Evolutionary conservation across 495 filamentous ascomycete species (phyloP), one percentile per base, ranked within the genome.

Genomic region (Durotheca rogersii): DNA sequence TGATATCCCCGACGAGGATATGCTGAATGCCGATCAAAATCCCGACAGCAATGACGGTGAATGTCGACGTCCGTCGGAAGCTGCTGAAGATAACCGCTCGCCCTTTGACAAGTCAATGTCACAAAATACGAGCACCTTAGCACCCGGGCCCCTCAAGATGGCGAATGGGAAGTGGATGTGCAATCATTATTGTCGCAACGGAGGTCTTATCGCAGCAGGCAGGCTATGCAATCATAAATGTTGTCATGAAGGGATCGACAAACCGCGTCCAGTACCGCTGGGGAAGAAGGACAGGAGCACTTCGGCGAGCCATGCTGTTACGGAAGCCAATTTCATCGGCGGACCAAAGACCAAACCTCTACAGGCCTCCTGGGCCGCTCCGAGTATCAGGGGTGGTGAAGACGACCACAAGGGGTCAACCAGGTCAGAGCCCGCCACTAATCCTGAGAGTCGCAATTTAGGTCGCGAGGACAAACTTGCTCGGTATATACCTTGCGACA

Each of bases 91-190:
- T 35, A 53, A 49, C 14, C 50, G 58, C 38, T 45, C 61, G 41
- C 43, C 51, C 0, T 35, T 44, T 9, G 52, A 61, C n/a, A 47
- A 63, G 14, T n/a, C 60, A 19, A 11, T 56, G 21, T 12, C 40
- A 0, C 33, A 34, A 31, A 49, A 54, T 3, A 18, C 40, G 12
- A 11, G 1, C 1, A 15, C 34, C 15, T 17, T 37, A 4, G 18
- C 12, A 10, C 19, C 7, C 9, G 75, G 76, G 29, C 77, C 82
- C 1, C 56, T 72, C 7, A 79, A 75, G 52, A 79, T 94, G 46
- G 70, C 79, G 0, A 96, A 91, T 67, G 93, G 91, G 0, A 93
- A 82, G 58, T 96, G 87, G 84, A 77, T 78, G 33, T 97, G 92
- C 69, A 90, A 90, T 47, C 92, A 98, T 58, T 73, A 67, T 27